A percentile compares a stretch with the other conserved stretches of the same genome.
These are phyloP conservation scores for Aphanomyces astaci DNA, from an alignment of 352 stramenopile species.

Conservation along the genomic window DNA sequence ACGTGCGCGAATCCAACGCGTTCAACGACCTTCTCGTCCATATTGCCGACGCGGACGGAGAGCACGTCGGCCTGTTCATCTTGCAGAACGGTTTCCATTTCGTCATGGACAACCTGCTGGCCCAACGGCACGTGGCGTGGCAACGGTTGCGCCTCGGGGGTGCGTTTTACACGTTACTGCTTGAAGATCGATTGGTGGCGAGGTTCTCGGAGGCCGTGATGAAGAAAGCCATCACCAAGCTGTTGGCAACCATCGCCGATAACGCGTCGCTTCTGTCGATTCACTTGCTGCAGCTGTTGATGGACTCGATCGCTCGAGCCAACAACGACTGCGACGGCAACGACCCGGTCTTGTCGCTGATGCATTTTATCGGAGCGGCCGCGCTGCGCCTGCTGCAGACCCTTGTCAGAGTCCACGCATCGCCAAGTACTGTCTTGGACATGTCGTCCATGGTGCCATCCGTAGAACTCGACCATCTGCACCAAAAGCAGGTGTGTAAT, in stretches of 20 bases:
- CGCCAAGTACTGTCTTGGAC: not conserved
- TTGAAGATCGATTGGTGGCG: not conserved
- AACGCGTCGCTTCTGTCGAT: conserved; percentile 4
- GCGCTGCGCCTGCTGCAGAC: not conserved
- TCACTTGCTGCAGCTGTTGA: not conserved
- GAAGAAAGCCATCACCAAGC: conserved; percentile 12
- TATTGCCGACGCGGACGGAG: not conserved
- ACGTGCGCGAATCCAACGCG: conserved; percentile 4
- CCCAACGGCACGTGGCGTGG: conserved; percentile 9
- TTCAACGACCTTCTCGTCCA: conserved; percentile 11
- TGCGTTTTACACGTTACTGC: not conserved
- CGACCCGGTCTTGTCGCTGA: not conserved
- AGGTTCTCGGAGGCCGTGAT: conserved; percentile 12
- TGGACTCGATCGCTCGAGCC: not conserved
- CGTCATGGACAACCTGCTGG: conserved; percentile 16
- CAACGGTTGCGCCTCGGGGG: not conserved
- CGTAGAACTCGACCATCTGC: not conserved
- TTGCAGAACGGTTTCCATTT: conserved; percentile 22
- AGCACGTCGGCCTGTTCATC: not conserved
- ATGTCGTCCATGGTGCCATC: conserved; percentile 1
- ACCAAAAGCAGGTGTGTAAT: conserved; percentile 11
- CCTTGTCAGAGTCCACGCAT: not conserved
- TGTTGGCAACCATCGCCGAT: conserved; percentile 13
- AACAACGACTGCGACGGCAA: not conserved
- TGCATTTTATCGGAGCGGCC: not conserved